phyloP scores from a whole-genome alignment of 345 rosid species.

The Conringia planisiliqua region DNA sequence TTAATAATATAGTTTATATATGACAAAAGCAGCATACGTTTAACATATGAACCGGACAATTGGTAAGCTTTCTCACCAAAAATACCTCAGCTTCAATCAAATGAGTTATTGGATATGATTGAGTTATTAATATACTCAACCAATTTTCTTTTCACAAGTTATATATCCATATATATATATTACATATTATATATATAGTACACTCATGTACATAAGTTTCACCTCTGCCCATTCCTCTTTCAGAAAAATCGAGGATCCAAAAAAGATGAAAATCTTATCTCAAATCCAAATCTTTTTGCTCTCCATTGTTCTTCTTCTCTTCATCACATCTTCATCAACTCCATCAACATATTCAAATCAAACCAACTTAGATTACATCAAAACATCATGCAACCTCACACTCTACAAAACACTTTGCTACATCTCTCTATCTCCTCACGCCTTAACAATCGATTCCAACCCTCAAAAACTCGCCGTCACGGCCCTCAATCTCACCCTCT shows the following conservation, averaged over 20 bases:
- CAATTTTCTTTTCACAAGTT: slow-evolving; percentile 17
- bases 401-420: slow-evolving; percentile 41
- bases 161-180: not conserved
- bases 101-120: slow-evolving; percentile 18
- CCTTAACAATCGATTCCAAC: slow-evolving; percentile 25
- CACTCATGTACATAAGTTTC: not conserved
- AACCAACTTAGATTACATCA: slow-evolving; percentile 38
- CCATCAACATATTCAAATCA: slow-evolving; percentile 10
- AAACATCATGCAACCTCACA: slow-evolving; percentile 41
- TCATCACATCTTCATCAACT: slow-evolving; percentile 6
- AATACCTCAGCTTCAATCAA: slow-evolving; percentile 11
- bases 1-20: not conserved
- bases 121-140: slow-evolving; percentile 26
- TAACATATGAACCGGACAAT: not conserved
- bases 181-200: not conserved
- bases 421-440: slow-evolving; percentile 35
- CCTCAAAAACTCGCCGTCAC: slow-evolving; percentile 33
- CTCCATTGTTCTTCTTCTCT: slow-evolving; percentile 8
- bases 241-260: not conserved
- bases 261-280: slow-evolving; percentile 11
- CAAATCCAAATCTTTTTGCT: slow-evolving; percentile 9
- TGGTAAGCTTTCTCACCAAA: slow-evolving; percentile 13
- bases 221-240: slow-evolving; percentile 17
- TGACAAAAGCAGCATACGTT: not conserved
- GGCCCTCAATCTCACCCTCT: slow-evolving; percentile 47